Evolutionary conservation across 2,329 filamentous ascomycete genomes (phyloP), one percentile per base, ranked within the genome.

Genomic region (Exophiala calicioides): DNA sequence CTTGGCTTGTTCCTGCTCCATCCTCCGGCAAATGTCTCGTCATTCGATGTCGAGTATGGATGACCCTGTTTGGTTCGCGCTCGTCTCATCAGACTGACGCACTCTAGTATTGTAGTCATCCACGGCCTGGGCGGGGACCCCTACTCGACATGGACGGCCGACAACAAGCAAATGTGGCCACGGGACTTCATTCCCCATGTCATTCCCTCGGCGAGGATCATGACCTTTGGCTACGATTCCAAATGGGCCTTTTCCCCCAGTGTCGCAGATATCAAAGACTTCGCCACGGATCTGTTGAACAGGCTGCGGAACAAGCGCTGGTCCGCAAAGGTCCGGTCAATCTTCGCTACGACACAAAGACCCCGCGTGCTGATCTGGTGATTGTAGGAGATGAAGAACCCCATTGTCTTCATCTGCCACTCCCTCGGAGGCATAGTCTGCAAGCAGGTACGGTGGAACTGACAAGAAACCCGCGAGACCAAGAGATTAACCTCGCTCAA

Each of bases 61-160:
- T n/a, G n/a, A n/a, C n/a, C n/a, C n/a, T n/a, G n/a, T n/a, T n/a
- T n/a, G n/a, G n/a, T n/a, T n/a, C n/a, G n/a, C n/a, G n/a, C n/a
- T n/a, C n/a, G n/a, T n/a, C n/a, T n/a, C n/a, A n/a, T n/a, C n/a
- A n/a, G n/a, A n/a, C n/a, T n/a, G n/a, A n/a, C n/a, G n/a, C n/a
- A n/a, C n/a, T n/a, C n/a, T 19, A 69, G 66, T 46, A 60, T 69
- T 45, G 64, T 69, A 40, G 61, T 62, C 18, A 53, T 70, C 24
- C 66, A 69, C 54, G 66, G 62, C 16, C 54, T 68, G 10, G 50
- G 57, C 30, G 65, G 64, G 42, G 58, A 66, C 33, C 58, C 62
- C 5, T 63, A 64, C 38, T 48, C 62, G n/a, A 65, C 64, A 21
- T 65, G 64, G 62, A 65, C 57, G 2, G 61, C 63, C 38, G 35